Conservation (phyloP, 2,329 filamentous ascomycete species). For the Alternaria alternata region DNA sequence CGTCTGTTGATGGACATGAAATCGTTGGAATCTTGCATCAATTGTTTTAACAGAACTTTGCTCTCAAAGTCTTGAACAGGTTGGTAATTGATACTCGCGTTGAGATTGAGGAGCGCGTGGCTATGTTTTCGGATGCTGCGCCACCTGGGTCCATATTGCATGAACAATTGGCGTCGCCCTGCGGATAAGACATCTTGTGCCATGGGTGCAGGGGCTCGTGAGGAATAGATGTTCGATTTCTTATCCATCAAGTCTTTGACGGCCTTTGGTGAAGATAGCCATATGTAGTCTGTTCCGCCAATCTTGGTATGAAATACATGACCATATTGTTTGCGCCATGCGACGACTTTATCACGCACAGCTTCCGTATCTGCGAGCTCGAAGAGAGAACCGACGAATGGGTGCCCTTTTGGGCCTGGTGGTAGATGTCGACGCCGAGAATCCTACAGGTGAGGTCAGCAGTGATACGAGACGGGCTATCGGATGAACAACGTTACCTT, state of each 20-base stretch:
- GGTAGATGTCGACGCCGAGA: constrained; percentile 46
- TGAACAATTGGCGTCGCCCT: constrained; percentile 58
- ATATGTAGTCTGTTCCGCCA: constrained; percentile 52
- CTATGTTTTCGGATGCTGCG: constrained; percentile 49
- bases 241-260: constrained; percentile 66
- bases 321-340: constrained; percentile 50
- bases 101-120: constrained; percentile 44
- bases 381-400: constrained; percentile 52
- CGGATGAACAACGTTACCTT: constrained; percentile 24
- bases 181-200: constrained; percentile 56
- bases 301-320: constrained; percentile 53
- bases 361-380: constrained; percentile 48
- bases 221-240: constrained; percentile 61
- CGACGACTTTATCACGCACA: constrained; percentile 40
- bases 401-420: constrained; percentile 51
- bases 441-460: constrained; percentile 28
- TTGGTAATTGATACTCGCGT: constrained; percentile 47
- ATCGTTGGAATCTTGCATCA: constrained; percentile 48
- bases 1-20: constrained; percentile 45
- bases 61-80: constrained; percentile 58
- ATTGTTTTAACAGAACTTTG: constrained; percentile 55
- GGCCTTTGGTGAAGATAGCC: constrained; percentile 57
- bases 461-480: neutral
- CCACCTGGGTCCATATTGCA: constrained; percentile 52
- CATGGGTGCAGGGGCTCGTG: constrained; percentile 49